A percentile compares a stretch with the other conserved stretches of the same genome.
Conservation (phyloP, 2,329 filamentous ascomycete species). For the Colletotrichum sp. region DNA sequence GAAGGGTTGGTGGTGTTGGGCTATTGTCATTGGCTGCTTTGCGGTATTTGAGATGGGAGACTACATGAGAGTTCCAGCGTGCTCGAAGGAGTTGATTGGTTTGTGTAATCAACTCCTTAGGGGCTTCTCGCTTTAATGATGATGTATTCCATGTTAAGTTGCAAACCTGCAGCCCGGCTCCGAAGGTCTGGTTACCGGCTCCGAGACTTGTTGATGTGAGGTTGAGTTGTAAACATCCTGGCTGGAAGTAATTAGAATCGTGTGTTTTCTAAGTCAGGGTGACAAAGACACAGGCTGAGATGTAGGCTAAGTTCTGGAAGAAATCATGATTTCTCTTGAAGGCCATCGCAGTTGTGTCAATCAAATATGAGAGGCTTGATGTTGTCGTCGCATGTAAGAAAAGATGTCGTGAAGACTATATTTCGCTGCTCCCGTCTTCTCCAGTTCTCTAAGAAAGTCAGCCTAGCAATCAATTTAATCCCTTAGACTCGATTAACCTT, state of each 20-base stretch:
- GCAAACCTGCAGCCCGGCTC: neutral
- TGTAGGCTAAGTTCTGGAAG: rapidly evolving
- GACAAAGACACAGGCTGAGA: rapidly evolving
- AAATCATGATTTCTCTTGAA: rapidly evolving
- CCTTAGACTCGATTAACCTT: no score
- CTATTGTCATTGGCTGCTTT: neutral
- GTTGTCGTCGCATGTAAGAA: neutral
- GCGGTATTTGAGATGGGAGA: neutral
- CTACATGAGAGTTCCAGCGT: neutral
- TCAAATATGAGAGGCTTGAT: neutral
- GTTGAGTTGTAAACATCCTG: neutral
- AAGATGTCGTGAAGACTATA: neutral
- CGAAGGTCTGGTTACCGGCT: neutral
- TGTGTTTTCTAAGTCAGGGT: rapidly evolving
- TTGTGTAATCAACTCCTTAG: neutral
- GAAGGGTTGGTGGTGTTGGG: neutral
- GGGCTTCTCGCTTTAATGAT: neutral
- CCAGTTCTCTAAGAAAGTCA: no score
- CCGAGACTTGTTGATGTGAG: neutral
- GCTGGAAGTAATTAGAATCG: rapidly evolving
- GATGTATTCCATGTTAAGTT: neutral
- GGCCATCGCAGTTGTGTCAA: rapidly evolving
- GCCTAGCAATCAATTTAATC: no score
- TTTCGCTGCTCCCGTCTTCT: rapidly evolving
- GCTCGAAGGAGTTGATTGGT: neutral